phyloP scores from a whole-genome alignment of 345 rosid genomes.

The sweet orange (Citrus sinensis) region DNA sequence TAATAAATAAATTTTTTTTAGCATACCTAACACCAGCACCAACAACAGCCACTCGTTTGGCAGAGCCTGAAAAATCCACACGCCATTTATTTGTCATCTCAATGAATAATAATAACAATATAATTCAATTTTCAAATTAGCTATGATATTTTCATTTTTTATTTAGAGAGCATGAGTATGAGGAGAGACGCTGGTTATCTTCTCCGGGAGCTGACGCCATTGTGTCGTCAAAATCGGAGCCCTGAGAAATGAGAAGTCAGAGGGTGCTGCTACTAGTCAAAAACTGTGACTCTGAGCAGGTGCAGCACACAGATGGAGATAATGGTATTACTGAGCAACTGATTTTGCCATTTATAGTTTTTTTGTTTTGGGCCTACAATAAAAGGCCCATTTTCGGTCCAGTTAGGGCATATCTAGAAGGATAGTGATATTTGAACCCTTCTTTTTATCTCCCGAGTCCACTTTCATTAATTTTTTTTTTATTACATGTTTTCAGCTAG shows the following conservation, averaged over 20 bases:
- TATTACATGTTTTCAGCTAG: too few species aligned
- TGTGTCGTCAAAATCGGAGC: not conserved
- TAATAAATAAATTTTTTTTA: not conserved
- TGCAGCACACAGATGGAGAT: not conserved
- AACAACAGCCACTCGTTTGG: slow-evolving; percentile 67
- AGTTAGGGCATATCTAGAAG: not conserved
- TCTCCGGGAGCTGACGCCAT: slow-evolving; percentile 37
- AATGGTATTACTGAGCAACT: too few species aligned
- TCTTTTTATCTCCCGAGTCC: too few species aligned
- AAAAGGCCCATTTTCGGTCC: not conserved
- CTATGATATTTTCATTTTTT: too few species aligned
- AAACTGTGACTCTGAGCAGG: not conserved
- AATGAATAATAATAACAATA: not conserved
- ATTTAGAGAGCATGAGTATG: not conserved
- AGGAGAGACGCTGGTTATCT: slow-evolving; percentile 21
- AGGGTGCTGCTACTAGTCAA: not conserved
- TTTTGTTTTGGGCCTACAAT: not conserved
- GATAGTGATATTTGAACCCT: too few species aligned
- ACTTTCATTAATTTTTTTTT: too few species aligned
- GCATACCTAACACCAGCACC: slow-evolving; percentile 87
- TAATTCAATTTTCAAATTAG: not conserved
- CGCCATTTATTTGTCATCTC: not conserved
- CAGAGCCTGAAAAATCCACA: slow-evolving; percentile 31
- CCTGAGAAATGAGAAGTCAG: not conserved
- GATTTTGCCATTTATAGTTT: not conserved